These are phyloP conservation scores for Rhizophagus sp. DNA, from an alignment of 192 early-diverging fungal species.

Conservation along the genomic window DNA sequence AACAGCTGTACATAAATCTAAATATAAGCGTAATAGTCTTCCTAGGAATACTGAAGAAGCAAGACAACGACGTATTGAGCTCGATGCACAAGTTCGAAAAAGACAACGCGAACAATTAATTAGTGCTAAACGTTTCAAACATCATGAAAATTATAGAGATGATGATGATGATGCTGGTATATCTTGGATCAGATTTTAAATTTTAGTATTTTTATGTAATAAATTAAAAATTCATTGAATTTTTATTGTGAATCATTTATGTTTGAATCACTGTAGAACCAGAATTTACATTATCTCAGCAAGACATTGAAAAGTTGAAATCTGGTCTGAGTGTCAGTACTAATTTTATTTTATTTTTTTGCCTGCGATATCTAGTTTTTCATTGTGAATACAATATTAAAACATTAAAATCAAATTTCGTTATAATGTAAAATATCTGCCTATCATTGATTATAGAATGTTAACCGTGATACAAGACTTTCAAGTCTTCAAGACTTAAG, in stretches of 20 bases:
- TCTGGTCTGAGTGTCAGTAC: slow-evolving; percentile 16
- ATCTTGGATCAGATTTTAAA: neutral
- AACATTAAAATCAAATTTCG: neutral
- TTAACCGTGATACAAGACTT: slow-evolving; percentile 5
- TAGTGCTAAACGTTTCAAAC: slow-evolving; percentile 65
- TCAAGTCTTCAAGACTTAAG: slow-evolving; percentile 22
- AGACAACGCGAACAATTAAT: slow-evolving; percentile 69
- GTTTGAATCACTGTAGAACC: slow-evolving; percentile 9
- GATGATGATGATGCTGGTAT: slow-evolving; percentile 36
- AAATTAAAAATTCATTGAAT: too few relatives aligned
- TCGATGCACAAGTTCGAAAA: slow-evolving; percentile 61
- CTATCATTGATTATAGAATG: slow-evolving; percentile 9
- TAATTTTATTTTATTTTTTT: neutral
- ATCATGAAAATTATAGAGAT: slow-evolving; percentile 33
- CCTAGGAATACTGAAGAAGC: slow-evolving; percentile 50
- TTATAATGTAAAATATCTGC: neutral
- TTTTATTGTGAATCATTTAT: neutral
- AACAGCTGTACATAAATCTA: slow-evolving; percentile 29
- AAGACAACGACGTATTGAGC: slow-evolving; percentile 52
- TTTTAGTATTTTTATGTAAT: too few relatives aligned
- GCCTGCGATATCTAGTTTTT: neutral
- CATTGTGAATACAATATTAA: neutral
- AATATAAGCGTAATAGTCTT: slow-evolving; percentile 55
- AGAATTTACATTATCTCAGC: slow-evolving; percentile 21
- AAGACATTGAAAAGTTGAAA: slow-evolving; percentile 28